Conservation (phyloP, 352 stramenopile species). For the Pelagophyceae sp. region DNA sequence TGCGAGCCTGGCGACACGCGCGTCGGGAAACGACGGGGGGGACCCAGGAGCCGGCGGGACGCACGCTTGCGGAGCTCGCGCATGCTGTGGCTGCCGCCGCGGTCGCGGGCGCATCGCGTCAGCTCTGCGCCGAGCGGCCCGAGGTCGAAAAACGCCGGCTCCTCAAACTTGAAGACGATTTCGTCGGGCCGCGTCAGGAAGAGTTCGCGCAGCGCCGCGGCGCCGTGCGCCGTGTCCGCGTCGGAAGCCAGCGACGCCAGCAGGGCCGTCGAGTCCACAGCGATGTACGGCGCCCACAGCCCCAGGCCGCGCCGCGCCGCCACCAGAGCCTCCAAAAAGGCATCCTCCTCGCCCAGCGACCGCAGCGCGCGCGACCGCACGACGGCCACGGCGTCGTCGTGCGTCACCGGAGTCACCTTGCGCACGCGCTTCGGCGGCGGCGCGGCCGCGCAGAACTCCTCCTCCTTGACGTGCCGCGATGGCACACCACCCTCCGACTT, state of each 20-base stretch:
- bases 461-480: too few species aligned
- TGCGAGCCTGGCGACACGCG: too few species aligned
- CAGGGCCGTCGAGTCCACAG: neutral
- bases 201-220: neutral
- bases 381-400: neutral
- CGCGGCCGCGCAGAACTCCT: neutral
- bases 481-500: too few species aligned
- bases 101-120: neutral
- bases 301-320: neutral
- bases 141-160: neutral
- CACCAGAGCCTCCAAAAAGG: neutral
- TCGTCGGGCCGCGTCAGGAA: neutral
- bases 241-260: neutral
- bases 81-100: too few species aligned
- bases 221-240: neutral
- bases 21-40: too few species aligned
- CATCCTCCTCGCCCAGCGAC: conserved; percentile 2
- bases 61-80: too few species aligned
- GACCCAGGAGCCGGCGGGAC: too few species aligned
- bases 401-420: too few species aligned
- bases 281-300: neutral
- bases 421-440: neutral
- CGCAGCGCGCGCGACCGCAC: neutral
- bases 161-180: neutral
- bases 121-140: neutral